Base-by-base conservation (phyloP, 2,329 filamentous ascomycete genomes). In the Colletotrichum gloeosporioides region DNA sequence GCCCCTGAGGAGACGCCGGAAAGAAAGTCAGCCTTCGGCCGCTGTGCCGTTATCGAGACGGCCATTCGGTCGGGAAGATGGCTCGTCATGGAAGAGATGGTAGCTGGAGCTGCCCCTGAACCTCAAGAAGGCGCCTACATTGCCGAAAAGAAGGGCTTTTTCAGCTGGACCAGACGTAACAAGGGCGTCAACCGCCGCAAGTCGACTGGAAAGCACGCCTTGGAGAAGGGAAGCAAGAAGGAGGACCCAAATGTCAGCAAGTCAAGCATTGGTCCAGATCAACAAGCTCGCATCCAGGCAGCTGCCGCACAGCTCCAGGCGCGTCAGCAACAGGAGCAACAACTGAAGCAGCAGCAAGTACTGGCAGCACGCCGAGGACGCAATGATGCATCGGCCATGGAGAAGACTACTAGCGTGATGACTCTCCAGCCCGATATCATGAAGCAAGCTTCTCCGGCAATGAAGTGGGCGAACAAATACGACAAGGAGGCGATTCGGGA, bases 381-480 rank as follows among this genome's bases (percentile, higher is more conserved):
- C 82, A 91, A 84, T 79, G 93, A 90, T 83, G 92, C 88, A 79
- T 84, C 84, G 84, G 90, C 85, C 88, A 92, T 84, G 78, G 90
- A 87, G 73, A 98, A 98, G 89, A 98, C 96, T 4, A 96, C 93
- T 84, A 99, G 97, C 79, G 91, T 98, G 72, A 90, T 98, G 81
- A 98, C 96, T 4, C 88, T 99, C 63, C 96, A 98, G 82, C 94
- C 96, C 2, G 91, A 93, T 69, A 94, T 99, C 77, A 89, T 96
- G 81, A 95, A 90, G 69, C 97, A 98, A 83, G 96, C 96, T 22
- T 97, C 95, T 10, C 95, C 96, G 29, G 97, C 97, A 2, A 94
- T 99, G 93, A 98, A 98, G 84, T 99, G 97, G 97, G 95, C 96
- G 36, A 96, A 90, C 84, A 96, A 96, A 81, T 99, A 98, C 83